Evolutionary conservation across 495 filamentous ascomycete species (phyloP).

Genomic region (Darksidea phi): DNA sequence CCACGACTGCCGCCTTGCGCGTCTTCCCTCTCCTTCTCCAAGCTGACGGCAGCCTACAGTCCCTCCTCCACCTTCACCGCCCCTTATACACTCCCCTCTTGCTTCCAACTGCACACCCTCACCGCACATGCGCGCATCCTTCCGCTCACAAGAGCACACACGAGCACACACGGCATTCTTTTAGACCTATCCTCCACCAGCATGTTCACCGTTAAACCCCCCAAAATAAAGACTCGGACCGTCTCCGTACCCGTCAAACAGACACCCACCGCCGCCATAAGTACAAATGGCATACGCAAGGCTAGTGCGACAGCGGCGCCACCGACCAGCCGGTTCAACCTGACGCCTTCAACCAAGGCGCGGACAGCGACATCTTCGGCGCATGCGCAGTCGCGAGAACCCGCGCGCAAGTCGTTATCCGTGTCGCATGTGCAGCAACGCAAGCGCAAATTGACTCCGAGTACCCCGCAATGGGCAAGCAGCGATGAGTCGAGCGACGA

Average conservation of each 20-base stretch:
- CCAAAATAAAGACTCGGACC: conserved; percentile 26
- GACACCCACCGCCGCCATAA: not conserved
- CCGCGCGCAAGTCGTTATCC: conserved; percentile 17
- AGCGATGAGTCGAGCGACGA: conserved; percentile 21
- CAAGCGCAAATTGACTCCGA: conserved; percentile 35
- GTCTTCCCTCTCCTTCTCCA: not conserved
- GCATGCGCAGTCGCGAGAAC: conserved; percentile 9
- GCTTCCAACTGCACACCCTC: not conserved
- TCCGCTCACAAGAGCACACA: not conserved
- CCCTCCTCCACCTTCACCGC: not conserved
- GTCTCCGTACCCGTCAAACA: conserved; percentile 26
- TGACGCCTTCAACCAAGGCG: conserved; percentile 23
- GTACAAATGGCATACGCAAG: not conserved
- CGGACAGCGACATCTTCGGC: not conserved
- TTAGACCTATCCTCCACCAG: not conserved
- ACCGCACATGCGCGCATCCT: not conserved
- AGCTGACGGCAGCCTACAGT: not conserved
- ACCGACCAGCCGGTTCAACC: conserved; percentile 18
- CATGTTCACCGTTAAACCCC: conserved; percentile 7
- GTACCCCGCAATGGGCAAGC: conserved; percentile 25
- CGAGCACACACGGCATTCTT: conserved; percentile 2
- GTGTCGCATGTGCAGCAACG: conserved; percentile 15
- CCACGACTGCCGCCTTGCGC: not conserved
- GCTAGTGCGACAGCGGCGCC: not conserved
- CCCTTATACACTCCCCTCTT: not conserved